Evolutionary conservation across 2,329 filamentous ascomycete genomes (phyloP), one percentile per base, ranked within the genome.

Genomic region (Trichophyton equinum): DNA sequence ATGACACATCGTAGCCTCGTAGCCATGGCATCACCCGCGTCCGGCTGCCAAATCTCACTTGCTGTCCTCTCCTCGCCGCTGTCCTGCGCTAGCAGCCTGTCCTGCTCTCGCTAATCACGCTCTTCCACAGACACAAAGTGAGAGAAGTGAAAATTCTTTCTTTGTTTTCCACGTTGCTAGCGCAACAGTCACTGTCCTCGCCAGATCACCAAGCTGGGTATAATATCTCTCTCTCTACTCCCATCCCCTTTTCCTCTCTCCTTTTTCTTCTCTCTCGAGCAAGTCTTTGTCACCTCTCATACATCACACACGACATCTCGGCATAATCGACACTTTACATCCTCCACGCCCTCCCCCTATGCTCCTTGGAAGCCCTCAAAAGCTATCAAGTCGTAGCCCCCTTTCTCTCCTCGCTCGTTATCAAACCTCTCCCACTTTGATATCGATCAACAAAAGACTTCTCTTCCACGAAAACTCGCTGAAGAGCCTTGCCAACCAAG

Each of bases 171-270:
- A 25, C 49, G 13, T 18, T 30, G 22, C 49, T 25, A 25, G 22
- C n/a, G 33, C 33, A 38, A 38, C 49, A 30, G 8, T 22, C 27
- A 22, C 22, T 11, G 13, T 53, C 49, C 27, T 27, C 49, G 20
- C n/a, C 22, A 30, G 49, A 18, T n/a, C 33, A 22, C 20, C 33
- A 25, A 18, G 11, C n/a, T n/a, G n/a, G 15, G 36, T 58, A 61
- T 61, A 63, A 59, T 53, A 33, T 59, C 36, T 58, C 33, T 25
- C 46, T 58, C 44, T 40, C 58, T 36, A 11, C 33, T 11, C 8
- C 33, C 11, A 13, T 9, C 33, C 36, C 40, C 20, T 27, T 30
- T 25, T 36, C 40, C 27, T 25, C 58, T 55, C 25, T 38, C 30
- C 44, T 38, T 36, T 57, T 55, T 47, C 22, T 53, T 55, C 44